These are phyloP conservation scores for Solanum paucissectum DNA, from an alignment of 257 asterid species.

Conservation along the genomic window DNA sequence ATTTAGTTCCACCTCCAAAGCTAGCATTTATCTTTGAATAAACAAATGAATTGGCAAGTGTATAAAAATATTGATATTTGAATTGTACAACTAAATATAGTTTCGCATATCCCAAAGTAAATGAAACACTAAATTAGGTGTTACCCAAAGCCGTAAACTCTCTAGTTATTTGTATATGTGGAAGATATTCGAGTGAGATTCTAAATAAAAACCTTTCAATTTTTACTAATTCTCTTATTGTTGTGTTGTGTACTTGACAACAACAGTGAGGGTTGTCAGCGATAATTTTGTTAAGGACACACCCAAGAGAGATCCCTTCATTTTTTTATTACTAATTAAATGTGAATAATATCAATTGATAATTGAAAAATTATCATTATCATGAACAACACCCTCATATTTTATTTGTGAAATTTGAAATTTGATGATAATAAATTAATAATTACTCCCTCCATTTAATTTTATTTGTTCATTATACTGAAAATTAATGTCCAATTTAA, in stretches of 20 bases:
- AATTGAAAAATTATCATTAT: too few species aligned
- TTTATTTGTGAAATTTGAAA: too few species aligned
- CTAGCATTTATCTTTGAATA: neutral
- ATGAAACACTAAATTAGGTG: neutral
- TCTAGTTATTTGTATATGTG: too few species aligned
- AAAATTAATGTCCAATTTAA: too few species aligned
- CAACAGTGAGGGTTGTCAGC: fast-evolving
- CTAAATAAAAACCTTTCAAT: too few species aligned
- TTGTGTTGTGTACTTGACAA: neutral
- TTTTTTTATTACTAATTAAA: too few species aligned
- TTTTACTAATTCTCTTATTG: neutral
- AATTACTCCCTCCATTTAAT: too few species aligned
- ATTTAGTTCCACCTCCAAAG: neutral
- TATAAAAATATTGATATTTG: neutral
- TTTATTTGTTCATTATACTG: too few species aligned
- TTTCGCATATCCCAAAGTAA: neutral
- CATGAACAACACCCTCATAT: neutral
- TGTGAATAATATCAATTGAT: neutral
- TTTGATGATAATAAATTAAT: too few species aligned
- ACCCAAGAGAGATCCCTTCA: neutral
- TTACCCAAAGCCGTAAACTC: too few species aligned
- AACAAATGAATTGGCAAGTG: neutral
- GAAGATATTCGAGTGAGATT: neutral
- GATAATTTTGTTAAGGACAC: neutral
- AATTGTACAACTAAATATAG: neutral